phyloP scores from a whole-genome alignment of 2,329 filamentous ascomycete genomes.

The Sarocladium strictum region DNA sequence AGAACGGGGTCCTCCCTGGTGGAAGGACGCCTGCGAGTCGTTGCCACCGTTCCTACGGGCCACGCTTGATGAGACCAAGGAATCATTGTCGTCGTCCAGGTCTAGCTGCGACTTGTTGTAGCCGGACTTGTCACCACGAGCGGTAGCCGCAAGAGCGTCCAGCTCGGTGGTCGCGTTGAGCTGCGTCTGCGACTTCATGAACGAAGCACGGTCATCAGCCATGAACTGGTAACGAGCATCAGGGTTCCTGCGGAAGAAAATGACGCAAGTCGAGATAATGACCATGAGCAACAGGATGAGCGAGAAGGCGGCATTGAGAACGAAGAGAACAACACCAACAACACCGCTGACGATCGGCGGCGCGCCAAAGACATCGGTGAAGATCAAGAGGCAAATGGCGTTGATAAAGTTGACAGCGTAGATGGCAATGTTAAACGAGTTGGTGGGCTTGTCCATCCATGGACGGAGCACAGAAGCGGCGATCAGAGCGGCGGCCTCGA shows the following conservation, averaged over 20 bases:
- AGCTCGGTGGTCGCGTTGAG: slow-evolving; percentile 74
- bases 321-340: slow-evolving; percentile 83
- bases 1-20: slow-evolving; percentile 29
- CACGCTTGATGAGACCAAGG: slow-evolving; percentile 31
- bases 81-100: slow-evolving; percentile 36
- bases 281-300: slow-evolving; percentile 79
- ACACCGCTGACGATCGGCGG: slow-evolving; percentile 79
- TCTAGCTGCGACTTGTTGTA: slow-evolving; percentile 29
- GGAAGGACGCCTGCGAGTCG: slow-evolving; percentile 25
- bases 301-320: slow-evolving; percentile 79
- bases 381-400: slow-evolving; percentile 81
- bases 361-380: slow-evolving; percentile 79
- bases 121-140: slow-evolving; percentile 70
- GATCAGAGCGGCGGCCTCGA: slow-evolving; percentile 76
- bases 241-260: slow-evolving; percentile 86
- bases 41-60: slow-evolving; percentile 22
- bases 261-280: slow-evolving; percentile 52
- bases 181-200: slow-evolving; percentile 93
- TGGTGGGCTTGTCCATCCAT: slow-evolving; percentile 99
- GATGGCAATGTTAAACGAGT: slow-evolving; percentile 93
- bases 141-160: slow-evolving; percentile 82
- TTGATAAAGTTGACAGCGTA: slow-evolving; percentile 86
- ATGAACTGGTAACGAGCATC: slow-evolving; percentile 94
- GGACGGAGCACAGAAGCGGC: slow-evolving; percentile 74
- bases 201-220: slow-evolving; percentile 91